Evolutionary conservation across 2,329 filamentous ascomycete genomes (phyloP), one percentile per base, ranked within the genome.

Genomic region (Penicillium sumatraense): DNA sequence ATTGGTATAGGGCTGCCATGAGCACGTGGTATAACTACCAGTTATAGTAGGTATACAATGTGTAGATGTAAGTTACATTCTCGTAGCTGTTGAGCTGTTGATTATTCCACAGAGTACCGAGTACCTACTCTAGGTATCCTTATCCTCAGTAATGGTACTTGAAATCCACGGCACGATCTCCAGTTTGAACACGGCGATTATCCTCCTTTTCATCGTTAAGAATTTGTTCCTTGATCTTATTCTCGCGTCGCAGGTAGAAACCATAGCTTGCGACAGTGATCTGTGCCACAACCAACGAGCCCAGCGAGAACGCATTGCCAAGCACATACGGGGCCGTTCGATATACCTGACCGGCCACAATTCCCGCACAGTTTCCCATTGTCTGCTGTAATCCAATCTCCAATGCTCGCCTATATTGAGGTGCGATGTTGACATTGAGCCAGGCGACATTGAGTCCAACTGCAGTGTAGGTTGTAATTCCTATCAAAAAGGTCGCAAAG

Each of bases 401-500:
- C 0, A 80, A 72, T 0, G 80, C 79, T 14, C 80, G 75, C 23
- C 79, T 75, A 63, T 80, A 80, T 40, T 82, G 79, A 1, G 75
- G 76, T 5, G 78, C 76, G 1, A 77, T 69, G 29, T 81, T 82
- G 40, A 78, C 79, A 18, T 78, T 79, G 4, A 81, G 62, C 80
- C 80, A 82, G 31, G 76, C 78, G 1, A 76, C 55, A 52, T 75
- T 80, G 29, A 77, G 65, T 1, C 83, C 82, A 0, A 79, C 74
- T 1, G 76, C 76, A 7, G 73, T 78, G 54, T 82, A 83, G 2
- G 80, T 75, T 1, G 78, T 76, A 6, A 80, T 69, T 2, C 78
- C 79, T 44, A 75, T 77, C 11, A 83, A 67, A 63, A 79, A 83
- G 1, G 77, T 80, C 3, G 75, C 79, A 53, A 83, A 80, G 67